Evolutionary conservation across 306 rosid genomes (phyloP).

Genomic region (Astragalus membranaceus): DNA sequence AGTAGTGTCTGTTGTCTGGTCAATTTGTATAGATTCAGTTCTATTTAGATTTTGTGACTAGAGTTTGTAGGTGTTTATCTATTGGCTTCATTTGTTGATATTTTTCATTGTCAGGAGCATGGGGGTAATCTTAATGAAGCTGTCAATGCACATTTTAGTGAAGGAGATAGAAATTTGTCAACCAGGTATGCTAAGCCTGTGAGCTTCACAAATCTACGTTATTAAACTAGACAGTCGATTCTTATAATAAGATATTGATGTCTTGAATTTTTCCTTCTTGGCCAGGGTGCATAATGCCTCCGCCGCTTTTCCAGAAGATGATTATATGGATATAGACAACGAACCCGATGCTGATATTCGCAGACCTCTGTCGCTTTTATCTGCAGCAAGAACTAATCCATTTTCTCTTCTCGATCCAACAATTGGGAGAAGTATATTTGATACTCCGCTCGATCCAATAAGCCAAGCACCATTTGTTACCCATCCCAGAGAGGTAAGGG

Average conservation of each 20-base stretch:
- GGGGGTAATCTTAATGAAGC: constrained; percentile 84
- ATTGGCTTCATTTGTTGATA: constrained; percentile 4
- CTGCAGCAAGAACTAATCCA: constrained; percentile 46
- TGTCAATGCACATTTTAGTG: constrained; percentile 70
- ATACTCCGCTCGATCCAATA: constrained; percentile 23
- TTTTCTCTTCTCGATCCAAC: constrained; percentile 49
- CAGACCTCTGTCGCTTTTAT: constrained; percentile 37
- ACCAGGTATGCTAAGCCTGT: constrained; percentile 36
- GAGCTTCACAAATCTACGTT: background rate
- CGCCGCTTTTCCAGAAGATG: constrained; percentile 46
- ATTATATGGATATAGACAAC: constrained; percentile 79
- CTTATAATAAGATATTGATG: background rate
- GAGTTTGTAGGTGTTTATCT: background rate
- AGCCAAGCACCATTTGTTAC: constrained; percentile 46
- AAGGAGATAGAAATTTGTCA: constrained; percentile 56
- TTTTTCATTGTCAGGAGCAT: constrained; percentile 51
- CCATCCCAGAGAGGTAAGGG: constrained; percentile 78
- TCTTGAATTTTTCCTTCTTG: constrained; percentile 14
- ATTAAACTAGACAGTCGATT: background rate
- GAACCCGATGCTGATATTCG: constrained; percentile 32
- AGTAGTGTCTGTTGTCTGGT: background rate
- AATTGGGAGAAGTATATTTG: constrained; percentile 36
- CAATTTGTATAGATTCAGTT: constrained; percentile 1
- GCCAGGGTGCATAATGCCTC: constrained; percentile 40
- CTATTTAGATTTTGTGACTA: background rate